Evolutionary conservation across 176 grass and related monocot species (phyloP).

Genomic region (Calamus simplicifolius): DNA sequence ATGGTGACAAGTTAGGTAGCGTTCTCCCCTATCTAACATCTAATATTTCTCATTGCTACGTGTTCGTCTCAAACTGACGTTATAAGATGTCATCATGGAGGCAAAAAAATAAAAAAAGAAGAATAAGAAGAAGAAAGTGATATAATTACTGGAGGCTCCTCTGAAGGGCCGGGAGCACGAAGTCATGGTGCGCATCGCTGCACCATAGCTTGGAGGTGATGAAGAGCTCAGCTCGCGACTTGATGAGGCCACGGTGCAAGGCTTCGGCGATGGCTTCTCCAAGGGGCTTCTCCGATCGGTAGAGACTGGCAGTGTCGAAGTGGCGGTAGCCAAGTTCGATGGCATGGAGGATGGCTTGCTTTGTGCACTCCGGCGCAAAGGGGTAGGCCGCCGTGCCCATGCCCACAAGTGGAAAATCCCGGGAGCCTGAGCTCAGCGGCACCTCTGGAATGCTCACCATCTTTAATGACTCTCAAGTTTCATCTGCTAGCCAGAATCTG

Average conservation of each 20-base stretch:
- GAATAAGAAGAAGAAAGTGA: no score
- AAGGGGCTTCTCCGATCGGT: constrained; percentile 31
- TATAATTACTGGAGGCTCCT: constrained; percentile 35
- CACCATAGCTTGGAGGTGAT: constrained; percentile 60
- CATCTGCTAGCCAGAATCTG: no score
- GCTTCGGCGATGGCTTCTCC: constrained; percentile 36
- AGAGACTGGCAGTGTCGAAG: constrained; percentile 38
- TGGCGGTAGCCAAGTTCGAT: constrained; percentile 59
- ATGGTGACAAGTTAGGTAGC: no score
- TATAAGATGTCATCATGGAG: no score
- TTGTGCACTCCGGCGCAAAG: neutral
- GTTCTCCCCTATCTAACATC: no score
- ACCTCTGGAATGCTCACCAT: constrained; percentile 19
- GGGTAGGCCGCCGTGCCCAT: constrained; percentile 33
- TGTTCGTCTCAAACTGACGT: no score
- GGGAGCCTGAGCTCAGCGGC: neutral
- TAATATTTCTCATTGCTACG: no score
- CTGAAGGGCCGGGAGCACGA: constrained; percentile 46
- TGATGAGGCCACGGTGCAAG: constrained; percentile 16
- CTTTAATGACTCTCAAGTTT: no score
- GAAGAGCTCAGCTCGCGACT: constrained; percentile 18
- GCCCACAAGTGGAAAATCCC: constrained; percentile 16
- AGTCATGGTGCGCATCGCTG: constrained; percentile 39
- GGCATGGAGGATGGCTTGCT: constrained; percentile 16
- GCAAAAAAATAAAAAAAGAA: no score